Evolutionary conservation across 75 land plant genomes (phyloP).

Genomic region (Isoetes taiwanensis): DNA sequence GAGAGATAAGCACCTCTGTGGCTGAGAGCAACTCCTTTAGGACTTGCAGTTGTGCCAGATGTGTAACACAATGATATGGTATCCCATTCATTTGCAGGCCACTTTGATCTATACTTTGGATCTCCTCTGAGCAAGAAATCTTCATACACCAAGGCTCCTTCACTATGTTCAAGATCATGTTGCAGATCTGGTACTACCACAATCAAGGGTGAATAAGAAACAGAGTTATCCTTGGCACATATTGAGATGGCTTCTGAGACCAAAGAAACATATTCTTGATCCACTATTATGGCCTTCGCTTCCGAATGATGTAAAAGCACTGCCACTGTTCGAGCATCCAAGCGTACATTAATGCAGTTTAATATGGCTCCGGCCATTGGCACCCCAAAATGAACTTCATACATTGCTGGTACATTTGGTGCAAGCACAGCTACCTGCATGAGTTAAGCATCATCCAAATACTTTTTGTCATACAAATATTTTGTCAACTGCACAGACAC

Average conservation of each 20-base stretch:
- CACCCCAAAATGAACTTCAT: constrained; percentile 90
- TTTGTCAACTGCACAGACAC: too few species aligned
- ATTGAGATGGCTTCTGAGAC: constrained; percentile 51
- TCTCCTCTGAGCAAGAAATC: constrained; percentile 59
- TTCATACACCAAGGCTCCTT: constrained; percentile 42
- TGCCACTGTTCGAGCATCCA: constrained; percentile 58
- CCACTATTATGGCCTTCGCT: constrained; percentile 53
- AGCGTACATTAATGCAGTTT: constrained; percentile 68
- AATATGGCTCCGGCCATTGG: constrained; percentile 85
- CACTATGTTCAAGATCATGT: not conserved
- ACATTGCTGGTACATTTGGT: constrained; percentile 77
- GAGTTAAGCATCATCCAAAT: too few species aligned
- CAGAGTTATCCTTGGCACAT: constrained; percentile 18
- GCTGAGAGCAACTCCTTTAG: constrained; percentile 74
- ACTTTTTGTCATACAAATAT: too few species aligned
- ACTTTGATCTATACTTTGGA: constrained; percentile 45
- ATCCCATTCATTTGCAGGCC: constrained; percentile 85
- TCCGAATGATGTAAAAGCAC: constrained; percentile 58
- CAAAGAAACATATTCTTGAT: constrained; percentile 61
- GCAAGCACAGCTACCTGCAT: constrained; percentile 68
- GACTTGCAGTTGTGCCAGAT: constrained; percentile 85
- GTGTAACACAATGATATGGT: constrained; percentile 84
- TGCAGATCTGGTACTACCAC: constrained; percentile 54
- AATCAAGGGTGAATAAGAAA: constrained; percentile 44
- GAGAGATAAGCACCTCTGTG: constrained; percentile 86